Conservation (phyloP, 768 basidiomycete genomes). For the Hygrophoropsis aurantiaca region DNA sequence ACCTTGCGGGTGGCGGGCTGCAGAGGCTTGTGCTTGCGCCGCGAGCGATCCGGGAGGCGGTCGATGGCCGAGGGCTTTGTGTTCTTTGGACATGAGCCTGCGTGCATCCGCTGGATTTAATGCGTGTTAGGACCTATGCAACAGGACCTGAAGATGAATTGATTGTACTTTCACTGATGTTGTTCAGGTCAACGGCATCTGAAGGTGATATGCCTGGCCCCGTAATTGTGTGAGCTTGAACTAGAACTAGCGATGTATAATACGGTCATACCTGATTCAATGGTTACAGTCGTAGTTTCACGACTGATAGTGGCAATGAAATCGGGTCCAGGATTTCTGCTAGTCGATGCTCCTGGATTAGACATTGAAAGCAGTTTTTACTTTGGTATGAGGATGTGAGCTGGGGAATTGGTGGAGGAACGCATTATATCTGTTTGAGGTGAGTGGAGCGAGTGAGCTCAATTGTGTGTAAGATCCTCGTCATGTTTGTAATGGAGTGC, state of each 20-base stretch:
- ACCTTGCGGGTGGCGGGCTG: constrained; percentile 29
- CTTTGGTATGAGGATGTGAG: no score
- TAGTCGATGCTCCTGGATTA: background rate
- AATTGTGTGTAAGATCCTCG: no score
- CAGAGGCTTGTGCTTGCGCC: constrained; percentile 31
- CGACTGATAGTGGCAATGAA: background rate
- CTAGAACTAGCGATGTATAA: background rate
- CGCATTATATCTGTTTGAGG: constrained; percentile 2
- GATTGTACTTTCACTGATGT: background rate
- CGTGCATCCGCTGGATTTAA: constrained; percentile 26
- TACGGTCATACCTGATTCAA: background rate
- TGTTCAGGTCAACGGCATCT: background rate
- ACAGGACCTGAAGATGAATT: no score
- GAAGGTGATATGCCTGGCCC: background rate
- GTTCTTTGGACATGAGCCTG: constrained; percentile 35
- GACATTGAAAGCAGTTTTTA: no score
- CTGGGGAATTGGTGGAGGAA: constrained; percentile 1
- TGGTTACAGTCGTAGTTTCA: background rate
- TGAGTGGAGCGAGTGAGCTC: no score
- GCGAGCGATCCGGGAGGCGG: constrained; percentile 36
- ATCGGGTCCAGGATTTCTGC: background rate
- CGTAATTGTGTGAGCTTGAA: background rate
- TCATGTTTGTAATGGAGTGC: no score
- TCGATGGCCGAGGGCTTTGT: constrained; percentile 35
- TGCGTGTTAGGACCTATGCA: constrained; percentile 3